A percentile compares a stretch with the other conserved stretches of the same genome.
Evolutionary conservation across 140 eudicot species (phyloP).

Genomic region (Cichorium intybus): DNA sequence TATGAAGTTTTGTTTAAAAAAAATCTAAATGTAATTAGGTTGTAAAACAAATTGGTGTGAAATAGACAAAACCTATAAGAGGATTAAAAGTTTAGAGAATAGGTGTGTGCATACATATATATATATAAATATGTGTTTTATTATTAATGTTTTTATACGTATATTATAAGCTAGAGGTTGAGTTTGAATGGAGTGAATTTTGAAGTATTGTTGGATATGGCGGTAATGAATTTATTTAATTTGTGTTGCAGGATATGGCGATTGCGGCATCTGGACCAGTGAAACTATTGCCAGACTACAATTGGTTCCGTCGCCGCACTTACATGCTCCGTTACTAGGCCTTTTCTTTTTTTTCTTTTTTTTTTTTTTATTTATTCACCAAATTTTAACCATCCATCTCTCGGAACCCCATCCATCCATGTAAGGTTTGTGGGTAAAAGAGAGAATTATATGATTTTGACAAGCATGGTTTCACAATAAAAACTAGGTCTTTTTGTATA

Average conservation of each 20-base stretch:
- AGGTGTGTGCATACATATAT: too few species aligned
- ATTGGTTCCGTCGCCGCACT: conserved; percentile 97
- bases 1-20: too few species aligned
- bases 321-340: conserved; percentile 81
- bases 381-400: not conserved
- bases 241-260: conserved; percentile 63
- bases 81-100: too few species aligned
- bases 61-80: too few species aligned
- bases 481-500: conserved; percentile 30
- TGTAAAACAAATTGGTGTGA: too few species aligned
- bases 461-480: conserved; percentile 27
- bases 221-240: too few species aligned
- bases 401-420: conserved; percentile 1
- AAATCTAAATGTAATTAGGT: too few species aligned
- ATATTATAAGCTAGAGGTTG: too few species aligned
- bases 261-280: conserved; percentile 80
- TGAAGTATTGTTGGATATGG: too few species aligned
- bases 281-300: conserved; percentile 82
- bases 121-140: too few species aligned
- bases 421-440: conserved; percentile 8
- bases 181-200: too few species aligned
- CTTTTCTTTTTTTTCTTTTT: conserved; percentile 1
- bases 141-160: too few species aligned
- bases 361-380: not conserved
- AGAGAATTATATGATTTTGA: conserved; percentile 16